Conservation (phyloP, 768 basidiomycete species). For the Nidularia pulvinata region DNA sequence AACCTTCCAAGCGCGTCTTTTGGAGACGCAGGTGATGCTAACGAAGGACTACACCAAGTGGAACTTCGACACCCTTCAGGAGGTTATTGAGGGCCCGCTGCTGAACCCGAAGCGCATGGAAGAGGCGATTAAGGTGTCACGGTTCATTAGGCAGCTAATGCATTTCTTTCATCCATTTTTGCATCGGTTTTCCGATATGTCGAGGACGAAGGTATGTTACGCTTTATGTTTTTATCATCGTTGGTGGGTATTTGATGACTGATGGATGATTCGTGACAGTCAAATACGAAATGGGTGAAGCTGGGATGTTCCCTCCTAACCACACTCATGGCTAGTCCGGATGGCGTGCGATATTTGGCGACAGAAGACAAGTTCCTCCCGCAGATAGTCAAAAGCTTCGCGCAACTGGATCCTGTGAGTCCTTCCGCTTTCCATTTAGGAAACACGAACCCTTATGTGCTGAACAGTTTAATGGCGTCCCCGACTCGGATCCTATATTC, state of each 20-base stretch:
- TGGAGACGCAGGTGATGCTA: slow-evolving; percentile 89
- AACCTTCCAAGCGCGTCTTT: slow-evolving; percentile 80
- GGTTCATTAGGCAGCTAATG: slow-evolving; percentile 90
- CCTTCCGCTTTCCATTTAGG: neutral
- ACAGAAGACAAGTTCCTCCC: slow-evolving; percentile 83
- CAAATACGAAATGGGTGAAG: slow-evolving; percentile 82
- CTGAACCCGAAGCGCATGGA: slow-evolving; percentile 91
- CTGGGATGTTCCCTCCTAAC: slow-evolving; percentile 82
- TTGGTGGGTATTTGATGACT: no score
- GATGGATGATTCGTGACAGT: slow-evolving; percentile 33
- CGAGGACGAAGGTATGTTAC: slow-evolving; percentile 54
- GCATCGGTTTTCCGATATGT: slow-evolving; percentile 85
- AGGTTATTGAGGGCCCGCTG: slow-evolving; percentile 90
- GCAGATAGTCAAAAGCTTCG: slow-evolving; percentile 86
- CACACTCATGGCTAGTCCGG: slow-evolving; percentile 79
- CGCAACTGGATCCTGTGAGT: slow-evolving; percentile 89
- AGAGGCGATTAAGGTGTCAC: slow-evolving; percentile 89
- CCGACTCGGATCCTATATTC: slow-evolving; percentile 80
- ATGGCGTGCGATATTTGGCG: slow-evolving; percentile 81
- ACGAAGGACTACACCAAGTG: slow-evolving; percentile 91
- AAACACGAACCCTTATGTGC: neutral
- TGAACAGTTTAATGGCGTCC: slow-evolving; percentile 65
- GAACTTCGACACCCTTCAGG: slow-evolving; percentile 89
- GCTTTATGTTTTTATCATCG: neutral
- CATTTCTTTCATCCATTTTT: slow-evolving; percentile 92